phyloP scores from a whole-genome alignment of 805 yeast species.

The Starmerella vitae region DNA sequence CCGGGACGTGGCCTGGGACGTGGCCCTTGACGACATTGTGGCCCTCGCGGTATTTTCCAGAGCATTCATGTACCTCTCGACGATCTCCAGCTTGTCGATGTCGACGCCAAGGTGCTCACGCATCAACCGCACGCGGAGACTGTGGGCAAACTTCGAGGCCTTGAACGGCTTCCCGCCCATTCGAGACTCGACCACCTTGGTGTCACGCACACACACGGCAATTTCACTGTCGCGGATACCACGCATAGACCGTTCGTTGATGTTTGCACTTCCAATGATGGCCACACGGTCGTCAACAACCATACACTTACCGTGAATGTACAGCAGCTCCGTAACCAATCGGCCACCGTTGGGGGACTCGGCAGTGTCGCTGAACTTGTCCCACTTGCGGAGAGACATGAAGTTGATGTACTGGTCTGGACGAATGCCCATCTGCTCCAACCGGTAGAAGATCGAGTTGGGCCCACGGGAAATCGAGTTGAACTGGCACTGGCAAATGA shows the following conservation, averaged over 20 bases:
- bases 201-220: constrained; percentile 78
- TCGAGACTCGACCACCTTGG: constrained; percentile 34
- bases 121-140: constrained; percentile 81
- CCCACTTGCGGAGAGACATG: constrained; percentile 90
- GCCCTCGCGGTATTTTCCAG: constrained; percentile 7
- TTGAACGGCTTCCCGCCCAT: constrained; percentile 75
- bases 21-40: too few relatives aligned
- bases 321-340: constrained; percentile 78
- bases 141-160: constrained; percentile 82
- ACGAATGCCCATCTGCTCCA: constrained; percentile 61
- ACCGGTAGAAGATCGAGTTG: constrained; percentile 71
- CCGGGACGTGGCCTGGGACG: neutral
- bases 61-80: constrained; percentile 18
- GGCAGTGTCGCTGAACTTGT: constrained; percentile 52
- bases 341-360: constrained; percentile 24
- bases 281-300: constrained; percentile 89
- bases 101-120: constrained; percentile 93
- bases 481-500: constrained; percentile 92
- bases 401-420: constrained; percentile 89
- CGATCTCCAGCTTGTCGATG: constrained; percentile 22
- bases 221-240: constrained; percentile 92
- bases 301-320: constrained; percentile 85
- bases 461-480: constrained; percentile 86
- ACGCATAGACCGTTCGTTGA: constrained; percentile 90
- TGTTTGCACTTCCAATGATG: constrained; percentile 92